A percentile compares a stretch with the other conserved stretches of the same genome.
These are phyloP conservation scores for Jamesozyma rosinii DNA, from an alignment of 805 yeast species.

Conservation along the genomic window DNA sequence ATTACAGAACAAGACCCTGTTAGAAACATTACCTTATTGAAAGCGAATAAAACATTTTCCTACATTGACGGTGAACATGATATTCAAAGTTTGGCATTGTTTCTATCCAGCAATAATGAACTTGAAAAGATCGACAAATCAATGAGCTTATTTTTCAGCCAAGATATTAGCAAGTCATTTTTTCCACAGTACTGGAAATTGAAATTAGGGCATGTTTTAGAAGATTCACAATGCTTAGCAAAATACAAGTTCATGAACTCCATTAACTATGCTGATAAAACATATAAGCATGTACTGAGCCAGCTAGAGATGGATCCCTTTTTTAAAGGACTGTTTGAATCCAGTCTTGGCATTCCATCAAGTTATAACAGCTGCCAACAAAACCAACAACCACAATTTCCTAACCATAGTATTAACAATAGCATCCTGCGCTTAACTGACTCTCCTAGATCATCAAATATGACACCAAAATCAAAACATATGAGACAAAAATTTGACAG, in stretches of 20 bases:
- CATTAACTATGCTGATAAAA: conserved; percentile 27
- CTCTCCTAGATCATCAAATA: conserved; percentile 27
- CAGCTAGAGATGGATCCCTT: conserved; percentile 39
- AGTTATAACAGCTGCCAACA: not conserved
- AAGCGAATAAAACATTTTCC: conserved; percentile 18
- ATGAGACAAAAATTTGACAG: conserved; percentile 21
- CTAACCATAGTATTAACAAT: not conserved
- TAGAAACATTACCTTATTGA: conserved; percentile 5
- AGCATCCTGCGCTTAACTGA: not conserved
- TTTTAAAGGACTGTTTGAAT: conserved; percentile 40
- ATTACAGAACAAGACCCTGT: conserved; percentile 14
- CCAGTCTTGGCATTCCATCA: conserved; percentile 39
- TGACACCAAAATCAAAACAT: conserved; percentile 25
- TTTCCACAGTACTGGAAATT: conserved; percentile 20
- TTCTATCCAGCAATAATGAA: conserved; percentile 17
- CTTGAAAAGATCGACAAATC: conserved; percentile 15
- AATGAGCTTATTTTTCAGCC: conserved; percentile 15
- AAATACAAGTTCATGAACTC: conserved; percentile 19
- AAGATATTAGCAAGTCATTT: conserved; percentile 5
- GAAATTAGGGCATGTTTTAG: conserved; percentile 13
- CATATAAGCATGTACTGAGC: conserved; percentile 26
- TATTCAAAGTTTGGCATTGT: conserved; percentile 16
- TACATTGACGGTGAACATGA: conserved; percentile 22
- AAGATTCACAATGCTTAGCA: conserved; percentile 7
- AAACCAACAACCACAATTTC: not conserved